Conservation (phyloP, 2,329 filamentous ascomycete species). For the Arthroderma sp. region DNA sequence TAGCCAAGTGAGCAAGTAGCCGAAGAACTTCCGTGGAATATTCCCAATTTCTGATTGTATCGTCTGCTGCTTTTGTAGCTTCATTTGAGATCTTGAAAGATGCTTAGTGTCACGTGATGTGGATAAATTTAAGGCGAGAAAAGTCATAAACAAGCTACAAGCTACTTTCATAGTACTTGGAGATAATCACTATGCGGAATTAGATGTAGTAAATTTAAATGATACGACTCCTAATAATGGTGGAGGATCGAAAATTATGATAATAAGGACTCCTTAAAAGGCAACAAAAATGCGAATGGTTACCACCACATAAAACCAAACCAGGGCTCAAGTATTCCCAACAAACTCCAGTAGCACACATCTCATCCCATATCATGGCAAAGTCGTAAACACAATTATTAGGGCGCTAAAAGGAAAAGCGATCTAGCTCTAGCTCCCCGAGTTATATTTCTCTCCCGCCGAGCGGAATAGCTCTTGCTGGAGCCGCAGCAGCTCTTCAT, state of each 20-base stretch:
- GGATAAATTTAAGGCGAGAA: neutral
- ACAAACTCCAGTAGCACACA: neutral
- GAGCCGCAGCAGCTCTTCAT: conserved; percentile 77
- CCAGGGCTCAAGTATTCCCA: neutral
- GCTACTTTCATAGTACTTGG: neutral
- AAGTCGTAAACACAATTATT: neutral
- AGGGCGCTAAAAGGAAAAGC: neutral
- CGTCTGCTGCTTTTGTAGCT: neutral
- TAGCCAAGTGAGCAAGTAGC: neutral
- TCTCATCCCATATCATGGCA: neutral
- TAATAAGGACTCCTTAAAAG: too few species aligned
- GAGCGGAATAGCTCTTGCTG: conserved; percentile 86
- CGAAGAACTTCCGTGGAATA: neutral
- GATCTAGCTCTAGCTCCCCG: conserved; percentile 23
- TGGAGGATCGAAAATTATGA: too few species aligned
- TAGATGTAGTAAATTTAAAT: too few species aligned
- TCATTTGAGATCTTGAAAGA: neutral
- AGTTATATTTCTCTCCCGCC: conserved; percentile 60
- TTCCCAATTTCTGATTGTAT: neutral
- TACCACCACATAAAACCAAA: neutral
- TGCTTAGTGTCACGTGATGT: neutral
- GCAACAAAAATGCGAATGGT: neutral
- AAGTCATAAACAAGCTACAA: neutral
- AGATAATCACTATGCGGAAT: too few species aligned
- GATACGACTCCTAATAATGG: too few species aligned